Evolutionary conservation across 805 yeast species (phyloP), one percentile per base, ranked within the genome.

Genomic region (Starmerella lactis-condensi): DNA sequence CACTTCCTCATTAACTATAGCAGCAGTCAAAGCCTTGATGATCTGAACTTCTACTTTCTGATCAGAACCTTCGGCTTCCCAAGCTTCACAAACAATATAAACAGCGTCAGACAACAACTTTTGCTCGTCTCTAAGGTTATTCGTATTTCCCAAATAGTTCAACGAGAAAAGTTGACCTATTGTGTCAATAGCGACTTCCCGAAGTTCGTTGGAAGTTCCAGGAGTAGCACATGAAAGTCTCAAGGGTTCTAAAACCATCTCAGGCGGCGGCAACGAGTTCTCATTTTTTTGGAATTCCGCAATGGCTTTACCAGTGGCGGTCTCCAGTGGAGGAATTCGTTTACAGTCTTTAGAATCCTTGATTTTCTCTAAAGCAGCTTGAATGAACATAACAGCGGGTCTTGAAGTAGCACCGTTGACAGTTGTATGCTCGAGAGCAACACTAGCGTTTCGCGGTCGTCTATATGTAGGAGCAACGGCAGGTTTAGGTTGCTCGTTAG

Each of bases 31-130:
- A 0, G 95, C 95, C 47, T 92, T 71, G 20, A 85, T 75, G 9
- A 89, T 85, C 56, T 91, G 98, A 34, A 89, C 57, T 57, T 91
- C 98, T 21, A 91, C 69, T 35, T 66, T 71, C 16, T 77, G 77
- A 49, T 83, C 92, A 0, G 96, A 81, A 2, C 82, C 81, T 52
- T 89, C 98, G 24, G 92, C 92, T 38, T 75, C 78, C 51, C 79
- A 85, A 41, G 92, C 76, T 17, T 74, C 70, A 16, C 89, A 69
- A 15, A 83, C 77, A 11, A 82, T 76, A 40, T 75, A 75, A 25
- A 85, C 76, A 0, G 92, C 81, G 16, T 76, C 75, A 49, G 78
- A 89, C 19, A 89, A 71, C 12, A 68, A 66, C 24, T 63, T 61
- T 16, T 56, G 53, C 10, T 48, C 52, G 6, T 51, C 55, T 12